phyloP scores from a whole-genome alignment of 1,139 yeast species.

The Casaregolazyma suthepensis region DNA sequence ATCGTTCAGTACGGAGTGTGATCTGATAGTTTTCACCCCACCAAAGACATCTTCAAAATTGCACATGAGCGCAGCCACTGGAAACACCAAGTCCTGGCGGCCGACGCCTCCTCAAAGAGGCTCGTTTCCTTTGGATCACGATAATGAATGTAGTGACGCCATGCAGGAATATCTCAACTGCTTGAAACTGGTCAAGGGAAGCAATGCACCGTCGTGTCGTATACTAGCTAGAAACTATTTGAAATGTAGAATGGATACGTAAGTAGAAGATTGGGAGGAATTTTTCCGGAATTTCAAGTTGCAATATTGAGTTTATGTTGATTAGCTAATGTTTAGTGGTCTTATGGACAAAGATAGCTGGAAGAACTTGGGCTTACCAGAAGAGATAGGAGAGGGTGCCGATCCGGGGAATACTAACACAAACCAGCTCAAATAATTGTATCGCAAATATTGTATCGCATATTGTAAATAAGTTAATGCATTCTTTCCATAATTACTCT shows the following conservation, averaged over 20 bases:
- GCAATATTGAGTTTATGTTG: background rate
- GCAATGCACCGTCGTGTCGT: conserved; percentile 86
- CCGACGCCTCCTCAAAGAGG: conserved; percentile 97
- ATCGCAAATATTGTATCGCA: background rate
- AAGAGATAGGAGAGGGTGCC: conserved; percentile 36
- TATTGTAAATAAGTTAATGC: conserved; percentile 4
- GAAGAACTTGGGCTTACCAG: conserved; percentile 80
- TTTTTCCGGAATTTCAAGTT: too few species aligned
- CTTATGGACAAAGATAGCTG: conserved; percentile 79
- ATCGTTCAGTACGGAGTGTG: background rate
- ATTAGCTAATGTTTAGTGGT: conserved; percentile 33
- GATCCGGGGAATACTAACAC: background rate
- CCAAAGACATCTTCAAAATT: background rate
- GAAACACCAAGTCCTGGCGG: conserved; percentile 24
- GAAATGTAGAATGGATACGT: conserved; percentile 81
- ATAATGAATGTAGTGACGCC: conserved; percentile 68
- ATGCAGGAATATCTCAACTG: conserved; percentile 77
- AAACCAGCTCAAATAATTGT: background rate
- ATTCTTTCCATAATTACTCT: conserved; percentile 1
- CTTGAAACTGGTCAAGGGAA: conserved; percentile 68
- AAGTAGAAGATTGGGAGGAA: conserved; percentile 15
- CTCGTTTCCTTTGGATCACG: conserved; percentile 91
- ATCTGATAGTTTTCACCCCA: background rate
- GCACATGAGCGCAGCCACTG: conserved; percentile 10
- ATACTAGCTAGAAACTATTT: conserved; percentile 74